phyloP scores from a whole-genome alignment of 2,329 filamentous ascomycete species.

The Monosporascus sp. region DNA sequence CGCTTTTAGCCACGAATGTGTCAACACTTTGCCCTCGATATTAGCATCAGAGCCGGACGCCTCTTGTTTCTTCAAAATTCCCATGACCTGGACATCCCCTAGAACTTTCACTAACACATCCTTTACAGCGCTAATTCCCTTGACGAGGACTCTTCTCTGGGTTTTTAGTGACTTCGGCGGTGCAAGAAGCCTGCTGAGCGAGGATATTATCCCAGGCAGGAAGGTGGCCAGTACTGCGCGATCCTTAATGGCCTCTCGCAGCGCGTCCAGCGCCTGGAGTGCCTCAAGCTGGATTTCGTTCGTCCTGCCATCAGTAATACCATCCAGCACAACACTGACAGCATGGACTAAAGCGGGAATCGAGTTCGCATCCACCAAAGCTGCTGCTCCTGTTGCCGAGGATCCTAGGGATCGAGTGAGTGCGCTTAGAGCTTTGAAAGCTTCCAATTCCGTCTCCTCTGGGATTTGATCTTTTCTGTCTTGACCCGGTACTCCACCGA shows the following conservation, averaged over 20 bases:
- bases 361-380: constrained; percentile 51
- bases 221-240: constrained; percentile 76
- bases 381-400: constrained; percentile 42
- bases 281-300: constrained; percentile 68
- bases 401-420: constrained; percentile 58
- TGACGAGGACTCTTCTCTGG: constrained; percentile 57
- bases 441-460: constrained; percentile 71
- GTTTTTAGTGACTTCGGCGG: constrained; percentile 55
- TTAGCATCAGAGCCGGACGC: constrained; percentile 17
- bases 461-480: constrained; percentile 42
- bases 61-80: constrained; percentile 35
- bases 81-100: constrained; percentile 51
- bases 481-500: constrained; percentile 65
- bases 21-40: constrained; percentile 36
- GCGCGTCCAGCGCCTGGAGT: constrained; percentile 55
- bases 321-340: constrained; percentile 75
- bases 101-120: constrained; percentile 50
- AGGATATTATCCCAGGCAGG: constrained; percentile 81
- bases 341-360: constrained; percentile 79
- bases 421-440: constrained; percentile 63
- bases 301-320: constrained; percentile 59
- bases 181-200: constrained; percentile 69
- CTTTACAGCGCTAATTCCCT: constrained; percentile 55
- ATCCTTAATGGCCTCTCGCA: constrained; percentile 63
- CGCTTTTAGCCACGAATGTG: constrained; percentile 67